Evolutionary conservation across 2,329 filamentous ascomycete species (phyloP), one percentile per base, ranked within the genome.

Genomic region (Bipolaris cookei): DNA sequence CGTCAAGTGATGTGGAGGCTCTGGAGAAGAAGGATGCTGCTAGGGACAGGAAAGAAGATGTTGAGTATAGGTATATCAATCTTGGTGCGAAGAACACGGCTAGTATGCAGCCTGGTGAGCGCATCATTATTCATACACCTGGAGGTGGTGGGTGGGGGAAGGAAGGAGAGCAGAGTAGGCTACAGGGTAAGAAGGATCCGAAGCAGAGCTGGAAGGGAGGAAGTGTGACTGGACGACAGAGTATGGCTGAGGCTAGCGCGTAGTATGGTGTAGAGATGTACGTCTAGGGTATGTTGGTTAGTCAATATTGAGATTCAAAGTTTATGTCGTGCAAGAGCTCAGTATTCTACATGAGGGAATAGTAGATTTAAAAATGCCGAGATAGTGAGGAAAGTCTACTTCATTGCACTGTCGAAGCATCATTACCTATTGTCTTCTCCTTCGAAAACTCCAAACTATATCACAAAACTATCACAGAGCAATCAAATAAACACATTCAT

Each of bases 61-160:
- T 72, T 1, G 78, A 80, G 59, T 81, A 88, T 73, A 79, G 88
- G 37, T 80, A 82, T 49, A 88, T 93, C 69, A 92, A 90, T 68
- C 73, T 93, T 37, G 90, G 90, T 0, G 89, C 86, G 1, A 94
- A 94, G 81, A 94, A 93, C 65, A 91, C 87, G 23, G 90, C 90
- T 11, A 82, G 84, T 11, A 92, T 94, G 89, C 82, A 86, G 69
- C 81, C 87, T 0, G 91, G 91, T 0, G 91, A 95, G 71, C 80
- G 90, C 6, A 92, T 94, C 68, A 90, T 94, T 53, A 81, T 95
- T 16, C 83, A 83, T 62, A 94, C 91, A 4, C 91, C 91, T 2
- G 91, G 91, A 28, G 91, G 91, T 51, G 91, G 91, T 39, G 91
- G 88, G 0, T 94, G 90, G 89, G 90, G 90, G 0, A 77, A 76